Evolutionary conservation across 1,139 yeast species (phyloP), one percentile per base, ranked within the genome.

Genomic region (Entelexis sorbosivorans): DNA sequence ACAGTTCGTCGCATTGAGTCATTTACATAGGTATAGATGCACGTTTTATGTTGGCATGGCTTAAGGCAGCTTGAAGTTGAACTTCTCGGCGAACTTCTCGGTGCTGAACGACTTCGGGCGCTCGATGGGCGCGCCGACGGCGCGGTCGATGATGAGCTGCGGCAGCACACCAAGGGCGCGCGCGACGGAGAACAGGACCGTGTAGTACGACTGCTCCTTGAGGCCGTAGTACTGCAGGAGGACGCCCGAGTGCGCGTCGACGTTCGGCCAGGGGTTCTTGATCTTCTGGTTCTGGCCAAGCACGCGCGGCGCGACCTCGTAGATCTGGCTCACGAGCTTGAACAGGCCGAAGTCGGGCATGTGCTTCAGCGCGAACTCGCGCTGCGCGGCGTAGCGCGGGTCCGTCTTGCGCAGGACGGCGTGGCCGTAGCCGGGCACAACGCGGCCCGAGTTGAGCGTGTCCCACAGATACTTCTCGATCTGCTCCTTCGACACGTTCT

Each of bases 381-480:
- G 60, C 56, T 58, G 60, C 42, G 59, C 59, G 57, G 86, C 86
- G 80, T 87, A 89, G 74, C 97, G 82, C 68, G 97, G 97, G 73
- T 89, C 97, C 50, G 96, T 85, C 81, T 85, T 86, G 78, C 97
- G 85, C 70, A 88, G 78, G 60, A 88, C 96, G 60, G 96, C 96
- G 71, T 88, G 96, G 64, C 96, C 96, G 73, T 89, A 89, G 70
- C 97, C 97, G 67, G 97, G 97, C 63, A 89, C 91, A 66, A 89
- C 97, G 72, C 96, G 84, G 66, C 96, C 95, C 59, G 89, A 74
- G 72, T 87, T 85, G 66, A 89, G 78, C 57, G 95, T 82, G 56
- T 83, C 86, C 96, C 97, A 88, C 67, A 89, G 77, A 79, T 86
- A 86, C 72, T 84, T 81, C 74, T 84, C 95, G 65, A 89, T 85